Percentiles rank a stretch among this genome's conserved stretches.
These are phyloP conservation scores for Neopestalotiopsis sp. DNA, from an alignment of 2,329 filamentous ascomycete genomes.

Conservation along the genomic window DNA sequence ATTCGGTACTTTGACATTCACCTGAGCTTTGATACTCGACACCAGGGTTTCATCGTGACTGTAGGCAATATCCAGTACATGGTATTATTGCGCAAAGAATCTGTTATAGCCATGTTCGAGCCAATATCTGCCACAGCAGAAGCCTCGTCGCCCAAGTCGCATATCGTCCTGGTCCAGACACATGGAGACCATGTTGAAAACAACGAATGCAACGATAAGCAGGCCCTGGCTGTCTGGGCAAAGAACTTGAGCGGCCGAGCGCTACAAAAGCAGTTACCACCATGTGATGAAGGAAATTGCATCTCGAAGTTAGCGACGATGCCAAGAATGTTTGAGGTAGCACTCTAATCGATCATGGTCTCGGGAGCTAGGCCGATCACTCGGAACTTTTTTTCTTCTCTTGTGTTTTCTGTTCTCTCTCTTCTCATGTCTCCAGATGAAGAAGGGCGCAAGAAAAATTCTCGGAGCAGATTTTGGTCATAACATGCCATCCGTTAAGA, in stretches of 20 bases:
- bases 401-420: not conserved
- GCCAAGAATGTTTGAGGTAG: constrained; percentile 1
- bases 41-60: not conserved
- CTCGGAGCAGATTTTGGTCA: not conserved
- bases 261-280: not conserved
- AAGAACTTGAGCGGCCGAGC: not conserved
- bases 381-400: not conserved
- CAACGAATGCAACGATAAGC: not conserved
- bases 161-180: not conserved
- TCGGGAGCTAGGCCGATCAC: not conserved
- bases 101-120: not conserved
- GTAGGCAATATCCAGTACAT: not conserved
- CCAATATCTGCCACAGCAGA: not conserved
- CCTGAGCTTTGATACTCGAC: not conserved
- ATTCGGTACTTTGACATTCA: not conserved
- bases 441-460: not conserved
- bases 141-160: not conserved
- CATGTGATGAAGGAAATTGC: constrained; percentile 3
- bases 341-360: not conserved
- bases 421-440: not conserved
- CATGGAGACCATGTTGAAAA: constrained; percentile 1
- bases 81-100: not conserved
- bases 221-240: not conserved
- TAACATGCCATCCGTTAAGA: not conserved
- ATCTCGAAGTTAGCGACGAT: not conserved